A percentile compares a stretch with the other conserved stretches of the same genome.
Evolutionary conservation across 2,329 filamentous ascomycete species (phyloP).

Genomic region (Drechslera avenae): DNA sequence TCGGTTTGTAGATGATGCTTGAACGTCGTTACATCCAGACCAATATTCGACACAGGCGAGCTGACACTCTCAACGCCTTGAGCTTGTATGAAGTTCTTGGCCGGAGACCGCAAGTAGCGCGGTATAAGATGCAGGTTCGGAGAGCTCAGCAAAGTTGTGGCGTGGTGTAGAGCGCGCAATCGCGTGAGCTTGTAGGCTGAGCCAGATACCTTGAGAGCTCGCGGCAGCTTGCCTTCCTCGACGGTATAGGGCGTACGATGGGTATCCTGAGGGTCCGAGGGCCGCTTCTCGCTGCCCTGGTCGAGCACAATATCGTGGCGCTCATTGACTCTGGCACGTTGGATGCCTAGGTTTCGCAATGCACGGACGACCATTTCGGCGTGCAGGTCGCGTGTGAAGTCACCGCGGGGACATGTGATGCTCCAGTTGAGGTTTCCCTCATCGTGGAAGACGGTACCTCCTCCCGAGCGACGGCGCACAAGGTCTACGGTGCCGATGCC

Average conservation of each 20-base stretch:
- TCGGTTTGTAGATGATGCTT: slow-evolving; percentile 55
- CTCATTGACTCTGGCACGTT: slow-evolving; percentile 76
- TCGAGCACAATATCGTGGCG: slow-evolving; percentile 91
- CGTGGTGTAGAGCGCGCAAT: slow-evolving; percentile 83
- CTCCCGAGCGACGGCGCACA: slow-evolving; percentile 84
- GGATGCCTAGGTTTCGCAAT: slow-evolving; percentile 64
- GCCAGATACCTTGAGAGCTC: slow-evolving; percentile 78
- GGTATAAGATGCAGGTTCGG: slow-evolving; percentile 74
- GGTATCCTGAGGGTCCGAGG: slow-evolving; percentile 46
- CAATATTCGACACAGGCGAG: slow-evolving; percentile 81
- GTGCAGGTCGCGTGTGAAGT: slow-evolving; percentile 84
- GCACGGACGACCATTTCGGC: slow-evolving; percentile 93
- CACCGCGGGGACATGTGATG: slow-evolving; percentile 78
- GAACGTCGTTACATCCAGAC: slow-evolving; percentile 57
- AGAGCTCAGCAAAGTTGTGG: slow-evolving; percentile 82
- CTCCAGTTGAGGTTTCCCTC: slow-evolving; percentile 92
- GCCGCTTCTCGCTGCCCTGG: slow-evolving; percentile 43
- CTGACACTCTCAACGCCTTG: slow-evolving; percentile 91
- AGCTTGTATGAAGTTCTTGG: slow-evolving; percentile 74
- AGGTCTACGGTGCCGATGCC: slow-evolving; percentile 60
- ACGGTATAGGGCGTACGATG: slow-evolving; percentile 53
- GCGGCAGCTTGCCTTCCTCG: slow-evolving; percentile 34
- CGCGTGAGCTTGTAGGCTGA: slow-evolving; percentile 94
- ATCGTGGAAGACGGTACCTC: slow-evolving; percentile 94
- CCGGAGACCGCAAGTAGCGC: slow-evolving; percentile 76